Evolutionary conservation across 768 basidiomycete genomes (phyloP).

Genomic region (Kwoniella sp.): DNA sequence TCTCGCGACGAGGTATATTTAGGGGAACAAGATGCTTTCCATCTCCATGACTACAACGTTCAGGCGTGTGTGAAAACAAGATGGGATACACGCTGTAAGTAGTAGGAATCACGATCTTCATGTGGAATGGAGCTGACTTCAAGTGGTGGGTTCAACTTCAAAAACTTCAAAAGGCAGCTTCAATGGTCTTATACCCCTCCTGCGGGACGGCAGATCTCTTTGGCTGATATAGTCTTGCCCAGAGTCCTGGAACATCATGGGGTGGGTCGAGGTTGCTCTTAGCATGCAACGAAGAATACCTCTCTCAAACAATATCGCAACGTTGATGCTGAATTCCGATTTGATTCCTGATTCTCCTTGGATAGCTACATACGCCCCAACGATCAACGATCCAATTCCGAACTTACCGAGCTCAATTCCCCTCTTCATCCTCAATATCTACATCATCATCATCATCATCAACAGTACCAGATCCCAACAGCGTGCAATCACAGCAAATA

Average conservation of each 20-base stretch:
- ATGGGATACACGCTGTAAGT: conserved; percentile 40
- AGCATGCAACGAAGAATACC: neutral
- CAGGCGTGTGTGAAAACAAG: neutral
- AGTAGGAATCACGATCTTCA: neutral
- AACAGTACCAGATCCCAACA: too few relatives aligned
- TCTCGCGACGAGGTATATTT: too few relatives aligned
- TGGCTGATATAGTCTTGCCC: conserved; percentile 38
- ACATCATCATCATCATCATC: too few relatives aligned
- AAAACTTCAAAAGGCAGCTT: conserved; percentile 20
- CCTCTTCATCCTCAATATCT: conserved; percentile 8
- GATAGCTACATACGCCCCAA: conserved; percentile 33
- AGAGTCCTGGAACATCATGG: conserved; percentile 43
- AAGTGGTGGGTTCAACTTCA: neutral
- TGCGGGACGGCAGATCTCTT: conserved; percentile 18
- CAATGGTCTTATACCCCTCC: conserved; percentile 42
- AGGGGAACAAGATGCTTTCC: too few relatives aligned
- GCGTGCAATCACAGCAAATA: too few relatives aligned
- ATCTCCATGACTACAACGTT: too few relatives aligned
- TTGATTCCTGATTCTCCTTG: neutral
- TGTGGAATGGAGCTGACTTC: neutral
- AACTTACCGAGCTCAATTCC: conserved; percentile 34
- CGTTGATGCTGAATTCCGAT: neutral
- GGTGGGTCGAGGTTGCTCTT: conserved; percentile 16
- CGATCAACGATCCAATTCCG: conserved; percentile 41
- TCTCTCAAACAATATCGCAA: neutral